These are phyloP conservation scores for Protomyces inundatus DNA, from an alignment of 1,139 yeast species.

Conservation along the genomic window DNA sequence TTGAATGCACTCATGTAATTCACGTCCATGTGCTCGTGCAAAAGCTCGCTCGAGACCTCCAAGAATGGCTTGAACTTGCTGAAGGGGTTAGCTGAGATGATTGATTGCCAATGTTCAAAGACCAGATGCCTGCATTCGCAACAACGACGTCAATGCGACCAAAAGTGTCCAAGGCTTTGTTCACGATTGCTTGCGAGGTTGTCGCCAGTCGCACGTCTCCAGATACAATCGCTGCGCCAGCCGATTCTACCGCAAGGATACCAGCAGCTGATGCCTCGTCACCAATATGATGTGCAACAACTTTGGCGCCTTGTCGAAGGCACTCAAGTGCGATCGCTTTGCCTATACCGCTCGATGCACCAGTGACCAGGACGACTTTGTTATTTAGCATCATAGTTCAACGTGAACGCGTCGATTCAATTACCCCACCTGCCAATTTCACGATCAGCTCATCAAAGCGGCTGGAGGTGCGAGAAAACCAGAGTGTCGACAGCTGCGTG, in stretches of 20 bases:
- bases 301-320: constrained; percentile 34
- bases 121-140: constrained; percentile 49
- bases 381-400: neutral
- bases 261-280: neutral
- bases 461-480: too few relatives aligned
- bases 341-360: constrained; percentile 45
- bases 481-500: too few relatives aligned
- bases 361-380: constrained; percentile 39
- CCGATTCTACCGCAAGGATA: neutral
- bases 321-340: constrained; percentile 42
- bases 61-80: constrained; percentile 39
- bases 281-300: constrained; percentile 36
- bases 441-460: too few relatives aligned
- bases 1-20: constrained; percentile 47
- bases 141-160: constrained; percentile 46
- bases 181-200: constrained; percentile 41
- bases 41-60: constrained; percentile 43
- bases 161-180: constrained; percentile 40
- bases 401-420: neutral
- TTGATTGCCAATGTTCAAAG: too few relatives aligned
- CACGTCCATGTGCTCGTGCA: constrained; percentile 44
- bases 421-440: too few relatives aligned
- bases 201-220: constrained; percentile 46
- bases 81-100: neutral
- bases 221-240: constrained; percentile 37